These are phyloP conservation scores for Thermomyces lanuginosus DNA, from an alignment of 2,329 filamentous ascomycete genomes.

Conservation along the genomic window DNA sequence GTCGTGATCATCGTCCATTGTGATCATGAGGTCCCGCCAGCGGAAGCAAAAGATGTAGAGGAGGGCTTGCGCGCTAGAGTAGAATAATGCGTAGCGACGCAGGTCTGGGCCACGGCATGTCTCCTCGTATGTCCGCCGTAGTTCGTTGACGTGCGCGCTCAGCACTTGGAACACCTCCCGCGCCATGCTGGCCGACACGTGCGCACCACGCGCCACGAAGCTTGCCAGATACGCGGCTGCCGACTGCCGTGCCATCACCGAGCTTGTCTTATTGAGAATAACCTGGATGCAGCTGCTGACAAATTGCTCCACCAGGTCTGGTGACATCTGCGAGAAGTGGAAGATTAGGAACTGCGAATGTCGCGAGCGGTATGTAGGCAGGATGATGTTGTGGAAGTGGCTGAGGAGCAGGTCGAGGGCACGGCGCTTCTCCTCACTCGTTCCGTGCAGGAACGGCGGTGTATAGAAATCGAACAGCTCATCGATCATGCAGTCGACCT, in stretches of 20 bases:
- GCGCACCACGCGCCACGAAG: slow-evolving; percentile 79
- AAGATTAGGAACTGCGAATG: slow-evolving; percentile 94
- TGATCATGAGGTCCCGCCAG: slow-evolving; percentile 70
- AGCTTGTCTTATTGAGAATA: slow-evolving; percentile 51
- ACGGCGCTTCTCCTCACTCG: slow-evolving; percentile 51
- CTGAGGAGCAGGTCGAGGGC: slow-evolving; percentile 64
- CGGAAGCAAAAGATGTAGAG: slow-evolving; percentile 97
- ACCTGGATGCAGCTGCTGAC: slow-evolving; percentile 59
- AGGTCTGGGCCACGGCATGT: slow-evolving; percentile 72
- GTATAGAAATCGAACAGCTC: slow-evolving; percentile 73
- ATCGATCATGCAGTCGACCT: slow-evolving; percentile 82
- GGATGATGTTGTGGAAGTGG: slow-evolving; percentile 74
- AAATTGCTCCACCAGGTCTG: slow-evolving; percentile 65
- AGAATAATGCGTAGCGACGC: slow-evolving; percentile 68
- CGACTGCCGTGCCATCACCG: slow-evolving; percentile 60
- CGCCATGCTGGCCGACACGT: slow-evolving; percentile 60
- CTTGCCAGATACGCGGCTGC: slow-evolving; percentile 86
- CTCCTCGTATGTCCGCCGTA: slow-evolving; percentile 56
- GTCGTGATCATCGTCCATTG: slow-evolving; percentile 36
- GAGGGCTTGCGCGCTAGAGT: slow-evolving; percentile 72
- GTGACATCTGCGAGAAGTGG: slow-evolving; percentile 76
- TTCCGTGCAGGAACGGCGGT: slow-evolving; percentile 52
- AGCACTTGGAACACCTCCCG: slow-evolving; percentile 68
- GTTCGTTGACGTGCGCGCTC: slow-evolving; percentile 56
- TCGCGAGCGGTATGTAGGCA: slow-evolving; percentile 79